Evolutionary conservation across 2,329 filamentous ascomycete genomes (phyloP).

Genomic region (Neoscytalidium dimidiatum): DNA sequence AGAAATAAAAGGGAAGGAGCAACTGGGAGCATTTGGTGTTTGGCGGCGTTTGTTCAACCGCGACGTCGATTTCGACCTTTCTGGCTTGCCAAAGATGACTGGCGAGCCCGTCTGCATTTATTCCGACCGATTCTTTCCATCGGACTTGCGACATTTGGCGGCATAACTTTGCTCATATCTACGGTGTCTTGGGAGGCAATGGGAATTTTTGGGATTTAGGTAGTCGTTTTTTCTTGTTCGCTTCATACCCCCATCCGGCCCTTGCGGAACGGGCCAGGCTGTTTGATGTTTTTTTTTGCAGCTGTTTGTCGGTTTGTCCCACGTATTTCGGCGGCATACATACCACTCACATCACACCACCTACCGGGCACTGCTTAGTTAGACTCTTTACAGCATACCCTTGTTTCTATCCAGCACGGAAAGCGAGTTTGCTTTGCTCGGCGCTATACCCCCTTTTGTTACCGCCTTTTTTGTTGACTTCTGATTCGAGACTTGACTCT

Average conservation of each 20-base stretch:
- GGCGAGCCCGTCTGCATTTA: slow-evolving; percentile 9
- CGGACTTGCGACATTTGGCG: slow-evolving; percentile 13
- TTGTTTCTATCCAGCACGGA: slow-evolving; percentile 17
- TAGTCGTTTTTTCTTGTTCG: slow-evolving; percentile 20
- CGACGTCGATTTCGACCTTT: slow-evolving; percentile 16
- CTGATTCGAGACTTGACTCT: slow-evolving; percentile 6
- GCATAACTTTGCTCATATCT: slow-evolving; percentile 15
- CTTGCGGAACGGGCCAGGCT: slow-evolving; percentile 13
- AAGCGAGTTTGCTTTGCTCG: slow-evolving; percentile 18
- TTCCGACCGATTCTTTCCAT: slow-evolving; percentile 8
- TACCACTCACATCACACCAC: slow-evolving; percentile 17
- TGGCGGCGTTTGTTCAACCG: slow-evolving; percentile 16
- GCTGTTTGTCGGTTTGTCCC: slow-evolving; percentile 1
- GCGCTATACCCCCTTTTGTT: slow-evolving; percentile 17
- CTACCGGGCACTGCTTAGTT: slow-evolving; percentile 8
- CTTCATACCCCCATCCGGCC: slow-evolving; percentile 21
- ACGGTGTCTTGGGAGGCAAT: slow-evolving; percentile 13
- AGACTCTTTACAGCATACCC: slow-evolving; percentile 13
- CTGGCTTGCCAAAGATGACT: background rate
- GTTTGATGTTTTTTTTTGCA: slow-evolving; percentile 14
- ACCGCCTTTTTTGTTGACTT: slow-evolving; percentile 17
- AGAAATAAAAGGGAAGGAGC: slow-evolving; percentile 16
- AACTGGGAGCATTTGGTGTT: slow-evolving; percentile 16
- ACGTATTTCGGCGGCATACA: slow-evolving; percentile 2
- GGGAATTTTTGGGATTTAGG: slow-evolving; percentile 15